phyloP scores from a whole-genome alignment of 345 rosid genomes.

The Eutrema yunnanense region DNA sequence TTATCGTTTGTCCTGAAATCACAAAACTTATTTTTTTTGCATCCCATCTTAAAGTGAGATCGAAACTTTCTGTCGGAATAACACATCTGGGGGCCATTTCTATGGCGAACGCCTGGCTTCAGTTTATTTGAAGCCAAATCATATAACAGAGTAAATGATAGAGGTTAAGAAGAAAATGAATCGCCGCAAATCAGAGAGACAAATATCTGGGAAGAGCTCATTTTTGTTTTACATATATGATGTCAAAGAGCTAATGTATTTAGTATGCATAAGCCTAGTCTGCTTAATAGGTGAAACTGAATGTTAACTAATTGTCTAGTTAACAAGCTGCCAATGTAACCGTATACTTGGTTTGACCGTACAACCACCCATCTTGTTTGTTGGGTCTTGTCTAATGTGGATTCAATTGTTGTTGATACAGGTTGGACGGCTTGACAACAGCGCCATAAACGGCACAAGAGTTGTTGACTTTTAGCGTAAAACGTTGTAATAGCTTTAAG shows the following conservation, averaged over 20 bases:
- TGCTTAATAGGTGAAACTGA: background rate
- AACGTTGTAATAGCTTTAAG: conserved; percentile 1
- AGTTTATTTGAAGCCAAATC: background rate
- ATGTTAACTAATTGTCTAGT: background rate
- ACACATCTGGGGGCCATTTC: background rate
- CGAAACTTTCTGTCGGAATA: background rate
- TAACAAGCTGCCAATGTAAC: background rate
- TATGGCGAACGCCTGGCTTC: background rate
- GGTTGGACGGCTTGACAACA: conserved; percentile 96
- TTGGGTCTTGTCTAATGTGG: background rate
- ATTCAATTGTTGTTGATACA: conserved; percentile 22
- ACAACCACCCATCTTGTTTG: background rate
- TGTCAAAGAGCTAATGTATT: background rate
- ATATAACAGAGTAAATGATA: background rate
- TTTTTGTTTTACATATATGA: too few relatives aligned
- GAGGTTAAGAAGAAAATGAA: too few relatives aligned
- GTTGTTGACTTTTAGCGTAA: background rate
- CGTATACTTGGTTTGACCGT: background rate
- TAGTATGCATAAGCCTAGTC: background rate
- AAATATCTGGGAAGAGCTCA: background rate
- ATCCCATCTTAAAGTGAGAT: background rate
- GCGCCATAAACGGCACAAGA: conserved; percentile 17
- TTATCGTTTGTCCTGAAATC: background rate
- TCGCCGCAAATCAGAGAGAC: too few relatives aligned
- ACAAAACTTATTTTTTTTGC: background rate